phyloP scores from a whole-genome alignment of 495 filamentous ascomycete genomes.

The Choiromyces venosus region DNA sequence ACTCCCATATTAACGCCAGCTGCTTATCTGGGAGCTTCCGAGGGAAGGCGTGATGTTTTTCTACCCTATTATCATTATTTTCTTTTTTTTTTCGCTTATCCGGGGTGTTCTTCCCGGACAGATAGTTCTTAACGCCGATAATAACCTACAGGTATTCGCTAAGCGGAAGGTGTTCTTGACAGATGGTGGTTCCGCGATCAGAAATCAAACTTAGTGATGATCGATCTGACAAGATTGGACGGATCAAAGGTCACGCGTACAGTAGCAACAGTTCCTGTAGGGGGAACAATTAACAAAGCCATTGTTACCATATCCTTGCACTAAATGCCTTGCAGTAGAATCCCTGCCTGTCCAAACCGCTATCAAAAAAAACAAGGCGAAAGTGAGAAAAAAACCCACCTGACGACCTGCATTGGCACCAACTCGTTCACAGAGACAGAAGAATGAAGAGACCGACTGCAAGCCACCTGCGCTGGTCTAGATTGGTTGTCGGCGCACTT shows the following conservation, averaged over 20 bases:
- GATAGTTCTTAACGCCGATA: background rate
- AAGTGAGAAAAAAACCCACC: background rate
- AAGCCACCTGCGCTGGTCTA: too few species aligned
- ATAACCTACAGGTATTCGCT: too few species aligned
- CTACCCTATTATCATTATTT: background rate
- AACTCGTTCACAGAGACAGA: too few species aligned
- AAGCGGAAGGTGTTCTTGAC: background rate
- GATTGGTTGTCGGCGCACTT: too few species aligned
- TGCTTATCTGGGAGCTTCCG: background rate
- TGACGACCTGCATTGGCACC: too few species aligned
- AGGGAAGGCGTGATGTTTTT: background rate
- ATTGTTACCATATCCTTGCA: too few species aligned
- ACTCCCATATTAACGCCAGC: background rate
- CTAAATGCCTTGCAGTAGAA: too few species aligned
- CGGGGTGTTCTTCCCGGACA: background rate
- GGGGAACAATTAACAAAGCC: too few species aligned
- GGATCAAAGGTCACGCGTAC: too few species aligned
- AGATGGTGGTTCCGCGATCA: background rate
- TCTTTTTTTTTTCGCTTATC: background rate
- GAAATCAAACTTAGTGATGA: background rate
- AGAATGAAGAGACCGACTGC: background rate
- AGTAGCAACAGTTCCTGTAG: too few species aligned
- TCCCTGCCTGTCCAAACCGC: background rate
- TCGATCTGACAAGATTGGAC: background rate
- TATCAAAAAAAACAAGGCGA: background rate